Conservation (phyloP, 2,329 filamentous ascomycete species). For the Byssoonygena ceratinophila region DNA sequence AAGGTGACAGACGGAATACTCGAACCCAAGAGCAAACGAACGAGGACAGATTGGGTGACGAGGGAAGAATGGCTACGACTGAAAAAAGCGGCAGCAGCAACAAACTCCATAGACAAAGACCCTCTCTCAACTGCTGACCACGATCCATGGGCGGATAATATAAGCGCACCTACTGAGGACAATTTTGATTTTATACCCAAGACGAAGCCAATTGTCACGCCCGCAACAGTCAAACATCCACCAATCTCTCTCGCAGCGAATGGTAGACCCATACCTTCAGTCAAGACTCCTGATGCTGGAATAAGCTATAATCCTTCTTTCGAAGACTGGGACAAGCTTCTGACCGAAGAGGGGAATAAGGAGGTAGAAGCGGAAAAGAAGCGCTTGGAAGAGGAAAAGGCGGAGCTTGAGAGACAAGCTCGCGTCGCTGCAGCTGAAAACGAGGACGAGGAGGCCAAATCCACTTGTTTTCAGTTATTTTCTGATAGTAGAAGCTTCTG, state of each 20-base stretch:
- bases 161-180: conserved; percentile 34
- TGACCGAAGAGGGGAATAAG: conserved; percentile 64
- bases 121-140: conserved; percentile 47
- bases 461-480: too few species aligned
- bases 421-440: conserved; percentile 63
- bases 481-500: too few species aligned
- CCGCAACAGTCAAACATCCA: conserved; percentile 61
- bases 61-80: conserved; percentile 73
- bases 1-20: conserved; percentile 64
- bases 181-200: conserved; percentile 58
- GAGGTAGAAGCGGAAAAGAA: conserved; percentile 69
- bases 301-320: conserved; percentile 90
- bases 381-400: conserved; percentile 56
- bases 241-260: conserved; percentile 74
- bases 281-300: conserved; percentile 67
- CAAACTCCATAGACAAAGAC: conserved; percentile 39
- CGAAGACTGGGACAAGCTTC: conserved; percentile 68
- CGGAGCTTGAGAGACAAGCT: conserved; percentile 57
- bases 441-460: conserved; percentile 62
- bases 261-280: conserved; percentile 67
- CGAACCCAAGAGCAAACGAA: conserved; percentile 57
- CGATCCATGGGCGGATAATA: conserved; percentile 63
- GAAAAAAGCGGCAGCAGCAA: conserved; percentile 65
- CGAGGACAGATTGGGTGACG: conserved; percentile 67
- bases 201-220: conserved; percentile 56